These are phyloP conservation scores for Fusarium longipes DNA, from an alignment of 2,329 filamentous ascomycete species.

Conservation along the genomic window DNA sequence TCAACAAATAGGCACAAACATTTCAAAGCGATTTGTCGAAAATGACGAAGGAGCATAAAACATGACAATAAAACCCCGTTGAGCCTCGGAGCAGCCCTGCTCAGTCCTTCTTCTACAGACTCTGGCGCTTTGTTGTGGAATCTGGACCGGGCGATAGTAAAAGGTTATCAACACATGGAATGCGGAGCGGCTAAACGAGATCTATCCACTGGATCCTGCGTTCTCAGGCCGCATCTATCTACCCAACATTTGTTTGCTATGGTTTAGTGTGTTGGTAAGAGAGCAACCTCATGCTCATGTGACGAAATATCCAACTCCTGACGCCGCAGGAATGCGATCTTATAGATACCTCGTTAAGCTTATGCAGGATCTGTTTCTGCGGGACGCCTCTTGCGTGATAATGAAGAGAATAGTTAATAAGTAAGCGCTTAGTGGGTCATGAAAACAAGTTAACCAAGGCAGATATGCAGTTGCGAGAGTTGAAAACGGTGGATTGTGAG, in stretches of 20 bases:
- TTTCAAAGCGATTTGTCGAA: not conserved
- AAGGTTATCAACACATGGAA: not conserved
- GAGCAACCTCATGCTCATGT: not conserved
- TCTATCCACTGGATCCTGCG: not conserved
- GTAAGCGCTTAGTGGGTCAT: not conserved
- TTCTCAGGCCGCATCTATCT: not conserved
- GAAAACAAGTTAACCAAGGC: not conserved
- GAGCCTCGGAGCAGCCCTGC: not conserved
- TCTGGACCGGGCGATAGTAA: not conserved
- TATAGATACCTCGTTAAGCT: conserved; percentile 1
- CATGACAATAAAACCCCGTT: not conserved
- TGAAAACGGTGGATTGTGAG: not conserved
- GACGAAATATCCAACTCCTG: not conserved
- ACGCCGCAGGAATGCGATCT: conserved; percentile 1
- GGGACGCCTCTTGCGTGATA: not conserved
- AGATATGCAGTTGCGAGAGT: not conserved
- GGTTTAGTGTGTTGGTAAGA: no score
- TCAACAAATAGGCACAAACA: no score
- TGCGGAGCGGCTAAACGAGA: not conserved
- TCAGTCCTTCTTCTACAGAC: not conserved
- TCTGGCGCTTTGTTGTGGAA: not conserved
- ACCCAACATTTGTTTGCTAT: no score
- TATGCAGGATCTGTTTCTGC: not conserved
- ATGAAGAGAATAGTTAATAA: not conserved
- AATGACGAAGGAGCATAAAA: not conserved